A percentile compares a stretch with the other conserved stretches of the same genome.
These are phyloP conservation scores for Hypoxylon sp. DNA, from an alignment of 2,329 filamentous ascomycete species.

Conservation along the genomic window DNA sequence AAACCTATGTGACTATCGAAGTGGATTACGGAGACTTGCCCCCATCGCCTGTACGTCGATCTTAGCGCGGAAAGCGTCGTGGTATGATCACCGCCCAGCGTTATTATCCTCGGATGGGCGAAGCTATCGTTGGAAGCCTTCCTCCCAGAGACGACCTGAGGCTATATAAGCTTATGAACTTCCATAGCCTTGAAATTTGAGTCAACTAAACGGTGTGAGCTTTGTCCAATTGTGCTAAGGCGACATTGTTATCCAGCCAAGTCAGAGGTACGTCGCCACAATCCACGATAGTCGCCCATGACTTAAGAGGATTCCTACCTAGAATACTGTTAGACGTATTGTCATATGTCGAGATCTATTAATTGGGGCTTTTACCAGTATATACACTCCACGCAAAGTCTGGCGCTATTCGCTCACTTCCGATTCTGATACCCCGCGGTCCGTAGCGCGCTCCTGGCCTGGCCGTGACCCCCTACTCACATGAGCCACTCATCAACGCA, in stretches of 20 bases:
- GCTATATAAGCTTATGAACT: background rate
- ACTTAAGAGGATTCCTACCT: constrained; percentile 75
- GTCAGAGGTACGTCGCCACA: constrained; percentile 85
- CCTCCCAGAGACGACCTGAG: constrained; percentile 54
- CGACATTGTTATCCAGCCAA: constrained; percentile 82
- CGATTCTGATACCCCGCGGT: constrained; percentile 54
- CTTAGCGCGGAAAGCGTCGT: constrained; percentile 74
- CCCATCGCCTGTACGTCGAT: constrained; percentile 70
- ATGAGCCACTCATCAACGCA: constrained; percentile 13
- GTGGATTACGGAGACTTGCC: constrained; percentile 73
- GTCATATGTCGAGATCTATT: background rate
- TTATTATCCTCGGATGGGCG: constrained; percentile 68
- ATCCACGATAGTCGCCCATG: constrained; percentile 82
- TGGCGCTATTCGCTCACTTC: constrained; percentile 51
- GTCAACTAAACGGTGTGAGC: constrained; percentile 65
- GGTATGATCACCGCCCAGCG: constrained; percentile 76
- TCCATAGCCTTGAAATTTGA: too few species aligned
- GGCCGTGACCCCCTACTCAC: constrained; percentile 51
- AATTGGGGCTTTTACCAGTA: constrained; percentile 56
- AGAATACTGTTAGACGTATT: constrained; percentile 29
- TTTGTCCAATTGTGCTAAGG: constrained; percentile 80
- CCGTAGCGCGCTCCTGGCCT: constrained; percentile 58
- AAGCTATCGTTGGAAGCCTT: constrained; percentile 60
- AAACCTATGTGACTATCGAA: constrained; percentile 75
- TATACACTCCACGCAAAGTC: constrained; percentile 61